phyloP scores from a whole-genome alignment of 2,329 filamentous ascomycete species.

The Rugonectria rugulosa region DNA sequence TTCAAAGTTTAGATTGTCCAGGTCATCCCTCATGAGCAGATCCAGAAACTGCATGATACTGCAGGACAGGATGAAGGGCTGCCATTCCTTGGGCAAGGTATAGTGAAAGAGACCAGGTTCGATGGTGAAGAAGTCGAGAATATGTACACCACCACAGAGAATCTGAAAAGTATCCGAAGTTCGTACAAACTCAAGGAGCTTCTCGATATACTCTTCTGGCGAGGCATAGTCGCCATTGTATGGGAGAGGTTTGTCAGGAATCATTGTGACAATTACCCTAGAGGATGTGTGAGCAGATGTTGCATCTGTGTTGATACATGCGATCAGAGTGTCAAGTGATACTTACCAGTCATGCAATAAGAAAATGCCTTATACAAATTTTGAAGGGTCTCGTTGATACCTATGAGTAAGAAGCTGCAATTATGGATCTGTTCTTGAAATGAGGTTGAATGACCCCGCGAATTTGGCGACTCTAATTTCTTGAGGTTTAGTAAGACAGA shows the following conservation, averaged over 20 bases:
- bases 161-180: slow-evolving; percentile 81
- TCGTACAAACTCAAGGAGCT: slow-evolving; percentile 78
- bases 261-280: slow-evolving; percentile 48
- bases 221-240: slow-evolving; percentile 73
- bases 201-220: slow-evolving; percentile 79
- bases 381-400: too few relatives aligned
- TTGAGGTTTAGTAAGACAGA: too few relatives aligned
- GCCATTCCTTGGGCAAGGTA: slow-evolving; percentile 82
- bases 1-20: slow-evolving; percentile 51
- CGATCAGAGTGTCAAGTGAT: background rate
- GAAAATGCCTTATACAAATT: too few relatives aligned
- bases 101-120: slow-evolving; percentile 83
- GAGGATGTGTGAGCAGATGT: slow-evolving; percentile 8
- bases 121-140: slow-evolving; percentile 93
- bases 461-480: too few relatives aligned
- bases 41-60: slow-evolving; percentile 81
- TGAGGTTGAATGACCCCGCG: too few relatives aligned
- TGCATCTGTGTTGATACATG: background rate
- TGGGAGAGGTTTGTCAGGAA: slow-evolving; percentile 67
- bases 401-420: too few relatives aligned
- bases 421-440: too few relatives aligned
- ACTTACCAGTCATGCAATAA: too few relatives aligned
- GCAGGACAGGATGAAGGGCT: slow-evolving; percentile 74
- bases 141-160: slow-evolving; percentile 96
- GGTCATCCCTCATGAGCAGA: slow-evolving; percentile 79